A percentile compares a stretch with the other conserved stretches of the same genome.
These are phyloP conservation scores for Termitomyces sp. DNA, from an alignment of 768 basidiomycete genomes.

Conservation along the genomic window DNA sequence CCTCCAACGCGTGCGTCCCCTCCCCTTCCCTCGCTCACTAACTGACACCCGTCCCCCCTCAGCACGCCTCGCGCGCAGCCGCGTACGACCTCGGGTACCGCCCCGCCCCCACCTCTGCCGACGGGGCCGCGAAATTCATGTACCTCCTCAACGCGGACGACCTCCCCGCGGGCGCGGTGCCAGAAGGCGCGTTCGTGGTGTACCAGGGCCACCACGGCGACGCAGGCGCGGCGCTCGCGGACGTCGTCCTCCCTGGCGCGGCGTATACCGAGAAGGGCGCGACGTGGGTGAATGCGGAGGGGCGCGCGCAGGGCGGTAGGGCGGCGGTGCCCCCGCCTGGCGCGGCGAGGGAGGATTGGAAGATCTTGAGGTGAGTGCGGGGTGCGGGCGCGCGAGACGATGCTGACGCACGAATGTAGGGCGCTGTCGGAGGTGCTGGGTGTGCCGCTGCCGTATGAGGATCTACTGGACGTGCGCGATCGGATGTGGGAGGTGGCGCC, in stretches of 20 bases:
- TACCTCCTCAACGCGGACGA: conserved; percentile 98
- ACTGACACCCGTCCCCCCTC: too few relatives aligned
- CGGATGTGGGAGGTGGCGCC: conserved; percentile 98
- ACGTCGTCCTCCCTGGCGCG: conserved; percentile 87
- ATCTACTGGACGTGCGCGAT: conserved; percentile 76
- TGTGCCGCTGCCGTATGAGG: conserved; percentile 81
- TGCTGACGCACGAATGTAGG: conserved; percentile 28
- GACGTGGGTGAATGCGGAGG: conserved; percentile 98
- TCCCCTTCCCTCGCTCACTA: not conserved
- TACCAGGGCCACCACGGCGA: conserved; percentile 99
- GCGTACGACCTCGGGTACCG: conserved; percentile 89
- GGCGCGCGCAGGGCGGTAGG: conserved; percentile 84
- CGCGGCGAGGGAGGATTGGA: conserved; percentile 95
- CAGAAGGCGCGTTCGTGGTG: conserved; percentile 97
- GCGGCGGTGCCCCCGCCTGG: conserved; percentile 95
- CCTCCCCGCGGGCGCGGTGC: conserved; percentile 81
- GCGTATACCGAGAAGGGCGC: conserved; percentile 89
- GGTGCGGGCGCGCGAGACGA: not conserved
- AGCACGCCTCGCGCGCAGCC: too few relatives aligned
- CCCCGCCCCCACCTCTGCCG: conserved; percentile 57
- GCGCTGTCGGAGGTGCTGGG: conserved; percentile 90
- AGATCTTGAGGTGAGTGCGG: conserved; percentile 73
- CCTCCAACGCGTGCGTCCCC: conserved; percentile 70
- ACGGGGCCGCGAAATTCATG: conserved; percentile 91
- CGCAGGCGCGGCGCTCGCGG: conserved; percentile 92